Base-by-base conservation (phyloP, 192 early-diverging fungal species). In the Umbelopsis vinacea region DNA sequence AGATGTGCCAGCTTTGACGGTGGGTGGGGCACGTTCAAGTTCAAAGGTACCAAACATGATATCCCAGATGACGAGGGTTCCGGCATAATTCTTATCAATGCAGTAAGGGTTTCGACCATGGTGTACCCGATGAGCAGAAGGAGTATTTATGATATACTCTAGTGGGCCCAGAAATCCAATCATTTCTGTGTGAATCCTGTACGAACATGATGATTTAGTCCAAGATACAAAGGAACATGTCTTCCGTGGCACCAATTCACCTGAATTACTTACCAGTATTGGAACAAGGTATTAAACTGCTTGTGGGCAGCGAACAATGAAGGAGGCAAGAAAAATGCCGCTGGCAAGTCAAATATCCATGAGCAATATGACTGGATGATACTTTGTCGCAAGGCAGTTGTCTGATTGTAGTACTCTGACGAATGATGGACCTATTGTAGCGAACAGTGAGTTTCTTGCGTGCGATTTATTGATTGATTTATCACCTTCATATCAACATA, bases 71-170 rank as follows among this genome's bases (percentile, higher is more conserved):
- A 89, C 88, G 52, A 89, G 76, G 4, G 86, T 86, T 17, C 84
- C 87, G 52, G 78, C 86, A 70, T 87, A 89, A 74, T 89, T 89
- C 76, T 89, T 87, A 67, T 89, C 87, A 57, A 89, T 89, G 70
- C 85, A 89, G 69, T 88, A 89, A 33, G 81, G 86, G 76, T 89
- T 89, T 7, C 87, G 74, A 50, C 87, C 87, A 53, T 89, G 87
- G 66, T 89, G 87, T 14, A 89, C 84, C 22, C 87, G 82, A 79
- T 89, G 87, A 26, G 82, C 78, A 54, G 82, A 83, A 5, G 87
- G 87, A n/a, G 87, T 88, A 52, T 89, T 89, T 67, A 89, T 84
- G 33, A 89, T 79, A 46, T 88, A 88, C 52, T 89, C 87, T 50
- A 89, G 73, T 69, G 74, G 81, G 66, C 87, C 87, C 19, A 89